These are phyloP conservation scores for Entoloma clypeatum DNA, from an alignment of 1,284 basidiomycete species.

Conservation along the genomic window DNA sequence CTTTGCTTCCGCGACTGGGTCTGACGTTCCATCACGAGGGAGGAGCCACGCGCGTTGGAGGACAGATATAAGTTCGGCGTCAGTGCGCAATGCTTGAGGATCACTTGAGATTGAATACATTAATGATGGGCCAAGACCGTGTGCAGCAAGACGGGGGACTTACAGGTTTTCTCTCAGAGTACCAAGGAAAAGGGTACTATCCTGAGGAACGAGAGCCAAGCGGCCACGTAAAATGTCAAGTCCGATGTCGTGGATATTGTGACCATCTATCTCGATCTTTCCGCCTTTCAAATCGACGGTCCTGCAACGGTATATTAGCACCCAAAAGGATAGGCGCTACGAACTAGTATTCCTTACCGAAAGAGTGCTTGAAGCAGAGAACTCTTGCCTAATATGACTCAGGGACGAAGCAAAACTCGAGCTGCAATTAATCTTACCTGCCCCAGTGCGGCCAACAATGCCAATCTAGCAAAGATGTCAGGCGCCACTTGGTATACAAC, in stretches of 20 bases:
- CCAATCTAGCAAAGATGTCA: constrained; percentile 49
- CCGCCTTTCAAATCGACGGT: constrained; percentile 65
- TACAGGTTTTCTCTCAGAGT: constrained; percentile 68
- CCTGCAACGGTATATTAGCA: too few species aligned
- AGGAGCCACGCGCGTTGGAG: constrained; percentile 60
- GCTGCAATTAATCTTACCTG: constrained; percentile 38
- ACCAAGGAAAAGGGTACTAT: constrained; percentile 60
- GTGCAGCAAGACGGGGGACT: constrained; percentile 24
- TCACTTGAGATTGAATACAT: constrained; percentile 40
- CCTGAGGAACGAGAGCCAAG: constrained; percentile 72
- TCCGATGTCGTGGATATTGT: constrained; percentile 55
- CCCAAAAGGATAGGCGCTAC: constrained; percentile 1
- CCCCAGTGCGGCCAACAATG: constrained; percentile 72
- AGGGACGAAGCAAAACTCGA: not conserved
- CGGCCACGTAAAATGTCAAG: constrained; percentile 57
- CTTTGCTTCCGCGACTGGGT: constrained; percentile 52
- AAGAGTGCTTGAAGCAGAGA: constrained; percentile 74
- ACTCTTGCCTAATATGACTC: constrained; percentile 55
- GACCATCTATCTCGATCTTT: constrained; percentile 66
- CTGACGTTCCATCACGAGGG: constrained; percentile 42
- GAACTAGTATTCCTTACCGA: constrained; percentile 46
- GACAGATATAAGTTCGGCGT: constrained; percentile 45
- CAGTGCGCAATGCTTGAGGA: constrained; percentile 49
- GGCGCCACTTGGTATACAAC: not conserved
- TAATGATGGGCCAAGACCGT: not conserved